phyloP scores from a whole-genome alignment of 345 rosid species.

The Syzygium jambos region DNA sequence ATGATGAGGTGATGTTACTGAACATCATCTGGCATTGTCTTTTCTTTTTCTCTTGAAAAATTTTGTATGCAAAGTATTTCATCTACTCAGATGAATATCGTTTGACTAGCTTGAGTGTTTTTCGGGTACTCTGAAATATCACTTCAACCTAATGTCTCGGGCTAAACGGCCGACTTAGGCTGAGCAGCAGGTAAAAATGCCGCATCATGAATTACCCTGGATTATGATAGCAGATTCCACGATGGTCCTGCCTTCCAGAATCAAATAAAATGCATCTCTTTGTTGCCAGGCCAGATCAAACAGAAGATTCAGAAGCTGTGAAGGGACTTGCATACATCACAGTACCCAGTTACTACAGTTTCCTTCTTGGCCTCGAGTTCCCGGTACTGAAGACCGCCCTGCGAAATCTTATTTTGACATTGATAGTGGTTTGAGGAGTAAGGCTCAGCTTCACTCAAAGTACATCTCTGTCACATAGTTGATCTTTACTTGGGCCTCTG shows the following conservation, averaged over 20 bases:
- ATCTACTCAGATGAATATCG: no score
- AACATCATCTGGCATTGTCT: no score
- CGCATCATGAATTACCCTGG: neutral
- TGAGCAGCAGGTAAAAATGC: neutral
- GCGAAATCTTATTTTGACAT: neutral
- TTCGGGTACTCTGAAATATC: no score
- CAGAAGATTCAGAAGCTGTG: neutral
- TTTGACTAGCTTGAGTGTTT: no score
- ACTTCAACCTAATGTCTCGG: no score
- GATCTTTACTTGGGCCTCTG: neutral
- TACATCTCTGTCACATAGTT: neutral
- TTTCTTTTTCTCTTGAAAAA: no score
- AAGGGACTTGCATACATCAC: neutral
- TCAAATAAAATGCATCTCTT: neutral
- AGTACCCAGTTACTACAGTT: neutral
- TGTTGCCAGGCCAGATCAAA: neutral
- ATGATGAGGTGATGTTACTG: no score
- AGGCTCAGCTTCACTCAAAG: neutral
- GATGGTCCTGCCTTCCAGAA: neutral
- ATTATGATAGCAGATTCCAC: neutral
- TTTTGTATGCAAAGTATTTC: no score
- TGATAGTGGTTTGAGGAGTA: neutral
- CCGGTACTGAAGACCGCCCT: neutral
- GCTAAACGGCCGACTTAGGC: no score
- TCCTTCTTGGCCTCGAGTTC: neutral